Percentiles rank a stretch among this genome's conserved stretches.
Conservation (phyloP, 1,284 basidiomycete species). For the Apiotrichum mycotoxinovorans region DNA sequence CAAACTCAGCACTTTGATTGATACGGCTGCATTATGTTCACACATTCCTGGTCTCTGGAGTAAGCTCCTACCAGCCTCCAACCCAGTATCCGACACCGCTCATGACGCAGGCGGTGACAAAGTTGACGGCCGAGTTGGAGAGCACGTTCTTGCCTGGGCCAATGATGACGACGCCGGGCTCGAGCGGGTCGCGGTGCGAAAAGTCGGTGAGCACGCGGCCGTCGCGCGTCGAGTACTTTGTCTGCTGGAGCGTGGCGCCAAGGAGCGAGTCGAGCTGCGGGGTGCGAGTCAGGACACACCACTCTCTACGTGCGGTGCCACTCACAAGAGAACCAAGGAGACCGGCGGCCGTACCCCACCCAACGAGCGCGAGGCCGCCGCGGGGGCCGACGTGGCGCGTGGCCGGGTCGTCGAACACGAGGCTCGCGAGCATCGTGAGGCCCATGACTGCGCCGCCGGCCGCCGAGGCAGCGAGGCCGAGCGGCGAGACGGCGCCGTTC, state of each 20-base stretch:
- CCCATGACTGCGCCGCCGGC: slow-evolving; percentile 73
- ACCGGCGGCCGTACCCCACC: slow-evolving; percentile 64
- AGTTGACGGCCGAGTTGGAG: slow-evolving; percentile 57
- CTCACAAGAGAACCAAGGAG: slow-evolving; percentile 70
- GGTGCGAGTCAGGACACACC: slow-evolving; percentile 1
- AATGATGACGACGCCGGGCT: slow-evolving; percentile 56
- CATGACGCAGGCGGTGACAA: slow-evolving; percentile 31
- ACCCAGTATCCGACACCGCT: slow-evolving; percentile 34
- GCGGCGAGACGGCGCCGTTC: slow-evolving; percentile 76
- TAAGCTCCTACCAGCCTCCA: slow-evolving; percentile 9
- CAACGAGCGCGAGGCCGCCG: slow-evolving; percentile 51
- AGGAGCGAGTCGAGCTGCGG: slow-evolving; percentile 75
- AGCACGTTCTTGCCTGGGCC: slow-evolving; percentile 66
- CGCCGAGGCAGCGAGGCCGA: slow-evolving; percentile 70
- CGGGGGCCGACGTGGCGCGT: slow-evolving; percentile 30
- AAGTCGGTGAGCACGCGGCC: slow-evolving; percentile 68
- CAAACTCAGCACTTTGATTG: too few relatives aligned
- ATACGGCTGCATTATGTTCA: too few relatives aligned
- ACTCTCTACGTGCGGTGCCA: slow-evolving; percentile 3
- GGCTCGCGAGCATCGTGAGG: slow-evolving; percentile 57
- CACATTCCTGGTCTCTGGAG: not conserved
- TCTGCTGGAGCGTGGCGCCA: slow-evolving; percentile 82
- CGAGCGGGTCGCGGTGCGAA: slow-evolving; percentile 21
- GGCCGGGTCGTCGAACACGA: slow-evolving; percentile 61
- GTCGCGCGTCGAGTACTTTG: slow-evolving; percentile 64